Conservation (phyloP, 441 rosid genomes). For the Sinapis alba region DNA sequence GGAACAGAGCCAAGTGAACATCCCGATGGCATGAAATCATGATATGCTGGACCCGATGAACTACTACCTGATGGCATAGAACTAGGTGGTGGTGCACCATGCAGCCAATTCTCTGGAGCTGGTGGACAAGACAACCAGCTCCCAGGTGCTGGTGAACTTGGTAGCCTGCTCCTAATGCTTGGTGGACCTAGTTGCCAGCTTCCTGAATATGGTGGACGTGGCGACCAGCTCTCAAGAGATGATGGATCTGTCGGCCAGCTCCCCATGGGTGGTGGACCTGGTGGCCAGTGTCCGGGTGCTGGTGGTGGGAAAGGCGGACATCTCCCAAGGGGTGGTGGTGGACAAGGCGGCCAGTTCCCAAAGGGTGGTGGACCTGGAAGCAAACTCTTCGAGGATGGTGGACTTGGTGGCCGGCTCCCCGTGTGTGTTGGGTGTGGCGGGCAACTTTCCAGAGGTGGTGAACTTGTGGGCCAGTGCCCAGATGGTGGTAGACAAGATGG, state of each 20-base stretch:
- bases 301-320: not conserved
- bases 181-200: not conserved
- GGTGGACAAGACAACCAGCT: not conserved
- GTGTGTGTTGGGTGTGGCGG: too few relatives aligned
- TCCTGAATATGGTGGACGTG: not conserved
- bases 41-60: not conserved
- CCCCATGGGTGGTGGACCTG: not conserved
- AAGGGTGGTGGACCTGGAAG: not conserved
- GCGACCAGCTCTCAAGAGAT: not conserved
- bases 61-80: not conserved
- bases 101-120: not conserved
- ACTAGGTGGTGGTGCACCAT: not conserved
- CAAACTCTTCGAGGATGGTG: not conserved
- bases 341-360: not conserved
- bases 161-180: not conserved
- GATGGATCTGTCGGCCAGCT: not conserved
- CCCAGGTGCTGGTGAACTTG: not conserved
- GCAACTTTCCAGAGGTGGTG: too few relatives aligned
- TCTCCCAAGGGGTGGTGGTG: not conserved
- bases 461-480: not conserved
- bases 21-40: not conserved
- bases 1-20: not conserved
- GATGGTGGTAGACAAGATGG: not conserved
- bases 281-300: not conserved
- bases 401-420: too few relatives aligned